Evolutionary conservation across 768 basidiomycete genomes (phyloP).

Genomic region (Leccinum subgranulosum): DNA sequence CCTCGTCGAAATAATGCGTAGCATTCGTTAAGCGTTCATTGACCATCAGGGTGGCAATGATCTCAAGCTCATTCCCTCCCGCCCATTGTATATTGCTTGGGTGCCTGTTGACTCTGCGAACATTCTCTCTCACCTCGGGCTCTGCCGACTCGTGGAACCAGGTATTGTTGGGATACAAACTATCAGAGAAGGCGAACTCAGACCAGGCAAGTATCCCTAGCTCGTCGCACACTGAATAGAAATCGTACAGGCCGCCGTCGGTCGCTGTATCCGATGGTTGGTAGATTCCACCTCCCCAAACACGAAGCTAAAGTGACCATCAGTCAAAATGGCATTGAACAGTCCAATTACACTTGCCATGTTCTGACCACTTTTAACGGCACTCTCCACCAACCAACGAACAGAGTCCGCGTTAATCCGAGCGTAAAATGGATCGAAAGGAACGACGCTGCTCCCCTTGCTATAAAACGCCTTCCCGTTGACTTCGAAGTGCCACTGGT

Average conservation of each 20-base stretch:
- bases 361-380: conserved; percentile 52
- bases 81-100: conserved; percentile 61
- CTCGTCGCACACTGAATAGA: conserved; percentile 57
- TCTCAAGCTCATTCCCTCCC: conserved; percentile 45
- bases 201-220: conserved; percentile 61
- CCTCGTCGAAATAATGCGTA: conserved; percentile 39
- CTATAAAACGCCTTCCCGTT: conserved; percentile 57
- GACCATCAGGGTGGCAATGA: conserved; percentile 33
- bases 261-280: conserved; percentile 41
- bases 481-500: conserved; percentile 59
- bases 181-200: conserved; percentile 44
- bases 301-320: conserved; percentile 39
- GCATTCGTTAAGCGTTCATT: neutral
- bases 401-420: conserved; percentile 48
- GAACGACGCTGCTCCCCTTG: conserved; percentile 56
- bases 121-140: conserved; percentile 51
- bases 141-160: conserved; percentile 50
- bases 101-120: conserved; percentile 48
- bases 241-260: conserved; percentile 49
- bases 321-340: neutral
- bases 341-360: conserved; percentile 41
- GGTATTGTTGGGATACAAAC: conserved; percentile 52
- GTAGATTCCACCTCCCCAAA: conserved; percentile 60
- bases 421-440: conserved; percentile 59
- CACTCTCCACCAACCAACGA: conserved; percentile 55